phyloP scores from a whole-genome alignment of 208 protist species.

The Acanthamoeba castellanii region DNA sequence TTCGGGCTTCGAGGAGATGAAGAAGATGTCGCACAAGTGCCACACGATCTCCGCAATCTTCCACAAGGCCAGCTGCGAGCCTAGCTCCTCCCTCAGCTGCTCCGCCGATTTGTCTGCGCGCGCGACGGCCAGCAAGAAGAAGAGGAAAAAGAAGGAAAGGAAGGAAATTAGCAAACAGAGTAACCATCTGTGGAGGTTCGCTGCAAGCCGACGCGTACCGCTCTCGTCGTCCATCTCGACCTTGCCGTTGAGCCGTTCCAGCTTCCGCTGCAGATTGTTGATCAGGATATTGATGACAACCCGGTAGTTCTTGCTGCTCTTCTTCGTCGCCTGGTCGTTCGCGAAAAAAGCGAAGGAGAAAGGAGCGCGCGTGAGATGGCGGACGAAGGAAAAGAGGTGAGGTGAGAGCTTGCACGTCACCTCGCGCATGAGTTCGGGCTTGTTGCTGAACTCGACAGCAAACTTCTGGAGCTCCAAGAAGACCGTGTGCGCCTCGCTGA shows the following conservation, averaged over 20 bases:
- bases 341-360: not conserved
- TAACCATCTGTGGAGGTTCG: not conserved
- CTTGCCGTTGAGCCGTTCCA: not conserved
- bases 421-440: constrained; percentile 35
- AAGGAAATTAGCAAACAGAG: not conserved
- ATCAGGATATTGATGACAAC: constrained; percentile 44
- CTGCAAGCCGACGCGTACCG: not conserved
- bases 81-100: not conserved
- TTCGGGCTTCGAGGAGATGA: constrained; percentile 53
- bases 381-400: not conserved
- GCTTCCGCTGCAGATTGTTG: constrained; percentile 53
- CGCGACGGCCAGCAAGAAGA: not conserved
- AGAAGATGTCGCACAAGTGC: constrained; percentile 73
- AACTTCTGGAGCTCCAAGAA: constrained; percentile 58
- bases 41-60: constrained; percentile 67
- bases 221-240: not conserved
- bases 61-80: constrained; percentile 50
- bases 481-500: constrained; percentile 53
- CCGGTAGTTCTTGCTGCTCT: constrained; percentile 64
- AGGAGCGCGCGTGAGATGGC: not conserved
- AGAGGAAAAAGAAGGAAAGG: no score
- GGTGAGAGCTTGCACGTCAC: not conserved
- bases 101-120: not conserved
- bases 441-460: constrained; percentile 6
- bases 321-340: constrained; percentile 2